phyloP scores from a whole-genome alignment of 2,329 filamentous ascomycete species.

The Microsporum ferrugineum region DNA sequence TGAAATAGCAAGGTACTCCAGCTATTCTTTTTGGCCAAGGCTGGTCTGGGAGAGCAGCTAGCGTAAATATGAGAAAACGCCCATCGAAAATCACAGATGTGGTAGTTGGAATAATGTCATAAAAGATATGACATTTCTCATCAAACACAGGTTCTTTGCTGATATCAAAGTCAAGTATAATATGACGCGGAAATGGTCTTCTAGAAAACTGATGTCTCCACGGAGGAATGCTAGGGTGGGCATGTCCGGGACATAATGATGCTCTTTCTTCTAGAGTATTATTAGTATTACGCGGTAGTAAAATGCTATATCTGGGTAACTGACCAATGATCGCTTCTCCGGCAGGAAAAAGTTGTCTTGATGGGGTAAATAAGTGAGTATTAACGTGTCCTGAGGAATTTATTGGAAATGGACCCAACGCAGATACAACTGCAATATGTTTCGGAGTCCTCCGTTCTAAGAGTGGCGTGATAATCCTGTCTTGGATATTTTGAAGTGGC shows the following conservation, averaged over 20 bases:
- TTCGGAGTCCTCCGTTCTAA: not conserved
- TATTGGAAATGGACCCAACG: not conserved
- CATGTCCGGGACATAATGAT: not conserved
- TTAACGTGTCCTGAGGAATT: not conserved
- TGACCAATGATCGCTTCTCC: not conserved
- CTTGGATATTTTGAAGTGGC: not conserved
- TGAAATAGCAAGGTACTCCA: conserved; percentile 10
- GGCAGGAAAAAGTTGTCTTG: not conserved
- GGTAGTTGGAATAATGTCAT: conserved; percentile 1
- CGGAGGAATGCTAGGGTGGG: not conserved
- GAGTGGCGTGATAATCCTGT: not conserved
- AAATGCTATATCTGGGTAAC: not conserved
- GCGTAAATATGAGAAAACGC: not conserved
- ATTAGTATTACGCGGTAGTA: not conserved
- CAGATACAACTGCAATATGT: not conserved
- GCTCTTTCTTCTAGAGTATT: not conserved
- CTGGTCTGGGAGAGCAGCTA: not conserved
- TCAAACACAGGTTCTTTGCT: not conserved
- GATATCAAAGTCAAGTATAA: conserved; percentile 5
- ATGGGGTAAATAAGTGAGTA: not conserved
- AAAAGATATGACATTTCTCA: not conserved
- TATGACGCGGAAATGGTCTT: not conserved
- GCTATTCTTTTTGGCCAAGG: conserved; percentile 20
- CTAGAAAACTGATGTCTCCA: not conserved
- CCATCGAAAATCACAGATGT: not conserved